Evolutionary conservation across 2,329 filamentous ascomycete genomes (phyloP).

Genomic region (Endocalyx cinctus): DNA sequence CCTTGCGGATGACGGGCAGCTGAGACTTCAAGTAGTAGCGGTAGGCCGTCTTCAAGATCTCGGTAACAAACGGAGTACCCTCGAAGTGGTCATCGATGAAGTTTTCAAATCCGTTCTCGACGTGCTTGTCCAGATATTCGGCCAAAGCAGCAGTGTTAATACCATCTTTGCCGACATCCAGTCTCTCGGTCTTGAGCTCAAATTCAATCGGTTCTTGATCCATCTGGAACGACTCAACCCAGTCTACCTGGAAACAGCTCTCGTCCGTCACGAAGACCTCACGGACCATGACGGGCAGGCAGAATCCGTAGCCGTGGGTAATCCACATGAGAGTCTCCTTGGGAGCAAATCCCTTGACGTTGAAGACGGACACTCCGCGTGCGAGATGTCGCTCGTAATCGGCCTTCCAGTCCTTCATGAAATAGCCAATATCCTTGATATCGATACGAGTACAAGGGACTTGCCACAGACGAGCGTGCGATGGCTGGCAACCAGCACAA

Average conservation of each 20-base stretch:
- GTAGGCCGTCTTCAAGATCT: slow-evolving; percentile 94
- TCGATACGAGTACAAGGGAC: slow-evolving; percentile 96
- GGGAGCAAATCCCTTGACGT: slow-evolving; percentile 78
- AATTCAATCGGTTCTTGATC: slow-evolving; percentile 73
- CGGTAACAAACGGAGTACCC: slow-evolving; percentile 88
- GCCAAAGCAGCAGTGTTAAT: slow-evolving; percentile 76
- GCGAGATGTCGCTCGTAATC: slow-evolving; percentile 90
- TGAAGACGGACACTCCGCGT: slow-evolving; percentile 83
- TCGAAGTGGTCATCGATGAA: slow-evolving; percentile 97
- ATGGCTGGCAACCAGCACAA: slow-evolving; percentile 91
- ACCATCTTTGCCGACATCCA: slow-evolving; percentile 85
- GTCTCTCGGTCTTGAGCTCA: slow-evolving; percentile 79
- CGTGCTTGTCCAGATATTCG: slow-evolving; percentile 92
- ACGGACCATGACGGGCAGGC: slow-evolving; percentile 85
- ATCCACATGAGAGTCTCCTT: slow-evolving; percentile 78
- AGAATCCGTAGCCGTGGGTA: slow-evolving; percentile 92
- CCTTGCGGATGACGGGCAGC: slow-evolving; percentile 87
- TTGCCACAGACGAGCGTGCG: slow-evolving; percentile 93
- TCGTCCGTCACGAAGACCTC: slow-evolving; percentile 91
- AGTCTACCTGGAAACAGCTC: slow-evolving; percentile 88
- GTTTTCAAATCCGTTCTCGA: slow-evolving; percentile 84
- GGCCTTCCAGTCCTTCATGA: slow-evolving; percentile 99
- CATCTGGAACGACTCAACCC: slow-evolving; percentile 73
- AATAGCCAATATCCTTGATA: slow-evolving; percentile 97
- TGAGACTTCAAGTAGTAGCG: slow-evolving; percentile 88